A percentile compares a stretch with the other conserved stretches of the same genome.
phyloP scores from a whole-genome alignment of 2,329 filamentous ascomycete species.

The Trichoderma sp. region DNA sequence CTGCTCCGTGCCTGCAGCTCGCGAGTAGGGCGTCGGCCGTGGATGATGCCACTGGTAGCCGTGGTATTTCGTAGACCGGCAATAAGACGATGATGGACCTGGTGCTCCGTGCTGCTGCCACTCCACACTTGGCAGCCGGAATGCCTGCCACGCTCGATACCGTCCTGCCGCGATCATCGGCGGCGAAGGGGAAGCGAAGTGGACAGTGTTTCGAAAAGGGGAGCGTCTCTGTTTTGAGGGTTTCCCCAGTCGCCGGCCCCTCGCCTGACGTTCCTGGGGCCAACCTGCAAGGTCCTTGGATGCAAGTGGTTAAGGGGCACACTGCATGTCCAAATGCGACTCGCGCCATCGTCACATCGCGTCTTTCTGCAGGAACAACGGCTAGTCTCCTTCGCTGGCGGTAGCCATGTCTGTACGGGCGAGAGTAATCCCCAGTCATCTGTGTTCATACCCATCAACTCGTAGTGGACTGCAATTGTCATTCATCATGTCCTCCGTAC shows the following conservation, averaged over 20 bases:
- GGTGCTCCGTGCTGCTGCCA: not conserved
- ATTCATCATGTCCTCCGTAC: not conserved
- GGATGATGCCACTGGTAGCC: constrained; percentile 6
- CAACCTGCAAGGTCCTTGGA: not conserved
- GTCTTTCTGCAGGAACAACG: constrained; percentile 32
- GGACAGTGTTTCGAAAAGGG: constrained; percentile 22
- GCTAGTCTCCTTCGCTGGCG: not conserved
- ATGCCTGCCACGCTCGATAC: constrained; percentile 1
- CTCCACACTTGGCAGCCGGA: constrained; percentile 3
- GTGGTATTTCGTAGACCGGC: not conserved
- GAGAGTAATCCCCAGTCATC: not conserved
- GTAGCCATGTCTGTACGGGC: not conserved
- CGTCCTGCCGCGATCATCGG: constrained; percentile 22
- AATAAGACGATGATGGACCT: not conserved
- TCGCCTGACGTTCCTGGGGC: constrained; percentile 10
- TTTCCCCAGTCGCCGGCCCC: constrained; percentile 6
- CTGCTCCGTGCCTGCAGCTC: constrained; percentile 9
- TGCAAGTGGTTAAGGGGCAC: constrained; percentile 17
- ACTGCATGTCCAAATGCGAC: constrained; percentile 14
- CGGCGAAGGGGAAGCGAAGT: constrained; percentile 20
- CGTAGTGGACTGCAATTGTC: not conserved
- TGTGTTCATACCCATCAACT: not conserved
- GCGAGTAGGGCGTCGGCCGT: not conserved
- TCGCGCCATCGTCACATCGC: constrained; percentile 27
- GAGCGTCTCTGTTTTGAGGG: constrained; percentile 16